Evolutionary conservation across 257 asterid species (phyloP).

Genomic region (Plectranthus barbatus): DNA sequence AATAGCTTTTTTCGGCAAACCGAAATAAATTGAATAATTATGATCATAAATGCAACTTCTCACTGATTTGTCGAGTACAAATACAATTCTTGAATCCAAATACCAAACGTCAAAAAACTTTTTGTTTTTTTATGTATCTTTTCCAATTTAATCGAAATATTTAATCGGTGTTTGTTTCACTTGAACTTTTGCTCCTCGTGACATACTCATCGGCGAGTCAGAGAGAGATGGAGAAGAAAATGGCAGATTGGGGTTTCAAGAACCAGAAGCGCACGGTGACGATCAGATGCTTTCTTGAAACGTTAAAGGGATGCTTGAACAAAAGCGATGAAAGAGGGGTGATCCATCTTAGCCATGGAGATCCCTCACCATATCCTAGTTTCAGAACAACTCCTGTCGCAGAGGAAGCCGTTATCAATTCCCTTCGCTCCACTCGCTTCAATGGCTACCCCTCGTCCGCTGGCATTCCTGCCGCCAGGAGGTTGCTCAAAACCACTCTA

Average conservation of each 20-base stretch:
- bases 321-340: conserved; percentile 24
- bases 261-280: conserved; percentile 21
- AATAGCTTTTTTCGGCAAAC: no score
- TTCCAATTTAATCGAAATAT: no score
- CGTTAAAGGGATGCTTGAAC: conserved; percentile 18
- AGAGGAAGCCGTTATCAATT: conserved; percentile 36
- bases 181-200: no score
- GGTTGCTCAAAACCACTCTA: conserved; percentile 20
- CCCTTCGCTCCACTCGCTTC: conserved; percentile 39
- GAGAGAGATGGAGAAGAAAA: conserved; percentile 18
- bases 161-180: no score
- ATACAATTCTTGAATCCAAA: no score
- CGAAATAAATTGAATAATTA: no score
- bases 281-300: conserved; percentile 49
- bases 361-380: conserved; percentile 50
- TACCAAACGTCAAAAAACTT: no score
- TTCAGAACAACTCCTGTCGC: conserved; percentile 38
- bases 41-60: no score
- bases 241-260: conserved; percentile 29
- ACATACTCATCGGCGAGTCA: no score
- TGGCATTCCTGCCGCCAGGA: conserved; percentile 34
- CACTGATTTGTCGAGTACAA: no score
- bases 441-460: conserved; percentile 41
- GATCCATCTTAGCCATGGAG: conserved; percentile 60
- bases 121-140: no score